These are phyloP conservation scores for Penicillium expansum DNA, from an alignment of 2,329 filamentous ascomycete species.

Conservation along the genomic window DNA sequence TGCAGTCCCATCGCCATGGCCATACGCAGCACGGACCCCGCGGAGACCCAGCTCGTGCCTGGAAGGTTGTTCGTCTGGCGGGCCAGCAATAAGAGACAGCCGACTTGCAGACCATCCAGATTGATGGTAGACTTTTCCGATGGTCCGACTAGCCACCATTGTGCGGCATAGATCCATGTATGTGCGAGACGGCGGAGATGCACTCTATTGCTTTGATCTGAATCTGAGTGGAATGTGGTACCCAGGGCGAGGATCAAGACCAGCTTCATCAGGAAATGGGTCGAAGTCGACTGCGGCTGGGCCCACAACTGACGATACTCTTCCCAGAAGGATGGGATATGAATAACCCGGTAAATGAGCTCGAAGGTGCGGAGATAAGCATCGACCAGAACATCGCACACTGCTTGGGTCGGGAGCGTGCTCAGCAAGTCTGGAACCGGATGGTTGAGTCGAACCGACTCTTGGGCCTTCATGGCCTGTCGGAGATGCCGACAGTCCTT, in stretches of 20 bases:
- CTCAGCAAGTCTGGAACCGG: not conserved
- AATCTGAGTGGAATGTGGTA: constrained; percentile 21
- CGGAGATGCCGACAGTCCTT: not conserved
- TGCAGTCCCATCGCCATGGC: constrained; percentile 37
- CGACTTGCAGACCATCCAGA: constrained; percentile 35
- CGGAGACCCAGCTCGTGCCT: constrained; percentile 36
- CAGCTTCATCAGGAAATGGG: constrained; percentile 28
- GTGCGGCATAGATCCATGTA: constrained; percentile 33
- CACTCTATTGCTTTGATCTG: constrained; percentile 13
- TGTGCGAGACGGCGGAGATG: constrained; percentile 11
- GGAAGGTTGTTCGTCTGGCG: constrained; percentile 33
- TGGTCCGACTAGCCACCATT: constrained; percentile 39
- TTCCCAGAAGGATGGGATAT: constrained; percentile 34
- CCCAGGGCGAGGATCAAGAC: constrained; percentile 36
- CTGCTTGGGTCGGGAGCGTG: not conserved
- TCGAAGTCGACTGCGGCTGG: constrained; percentile 19
- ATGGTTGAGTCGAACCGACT: not conserved
- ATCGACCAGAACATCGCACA: not conserved
- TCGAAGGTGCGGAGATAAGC: not conserved
- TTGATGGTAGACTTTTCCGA: constrained; percentile 30
- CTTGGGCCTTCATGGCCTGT: not conserved
- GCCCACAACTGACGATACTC: constrained; percentile 33
- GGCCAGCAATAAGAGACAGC: constrained; percentile 36
- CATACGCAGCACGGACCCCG: constrained; percentile 29
- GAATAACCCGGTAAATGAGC: not conserved